Evolutionary conservation across 768 basidiomycete species (phyloP).

Genomic region (Hydnomerulius pinastri): DNA sequence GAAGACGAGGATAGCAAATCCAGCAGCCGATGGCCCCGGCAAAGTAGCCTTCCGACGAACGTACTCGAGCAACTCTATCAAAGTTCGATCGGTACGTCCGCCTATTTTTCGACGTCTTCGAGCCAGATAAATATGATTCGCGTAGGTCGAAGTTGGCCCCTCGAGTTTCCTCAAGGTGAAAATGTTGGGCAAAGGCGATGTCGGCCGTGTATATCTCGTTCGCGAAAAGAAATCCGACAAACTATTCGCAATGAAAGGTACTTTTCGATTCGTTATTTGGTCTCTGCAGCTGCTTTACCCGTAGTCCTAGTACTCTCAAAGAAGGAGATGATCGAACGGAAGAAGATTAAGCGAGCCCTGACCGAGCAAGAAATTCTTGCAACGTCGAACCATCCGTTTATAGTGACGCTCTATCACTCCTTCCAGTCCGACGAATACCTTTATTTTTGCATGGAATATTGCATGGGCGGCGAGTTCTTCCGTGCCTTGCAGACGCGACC

Average conservation of each 20-base stretch:
- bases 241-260: constrained; percentile 99
- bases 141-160: constrained; percentile 90
- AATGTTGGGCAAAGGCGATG: constrained; percentile 98
- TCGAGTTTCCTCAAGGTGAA: constrained; percentile 96
- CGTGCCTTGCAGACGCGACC: constrained; percentile 94
- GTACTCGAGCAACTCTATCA: constrained; percentile 97
- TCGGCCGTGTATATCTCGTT: constrained; percentile 97
- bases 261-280: constrained; percentile 24
- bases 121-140: constrained; percentile 3
- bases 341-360: constrained; percentile 98
- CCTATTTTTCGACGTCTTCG: background rate
- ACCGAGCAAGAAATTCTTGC: constrained; percentile 99
- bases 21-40: constrained; percentile 49
- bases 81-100: constrained; percentile 75
- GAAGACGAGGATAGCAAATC: constrained; percentile 49
- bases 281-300: constrained; percentile 10
- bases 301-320: constrained; percentile 84
- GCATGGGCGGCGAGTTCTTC: constrained; percentile 99
- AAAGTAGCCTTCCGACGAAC: constrained; percentile 86
- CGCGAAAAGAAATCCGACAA: constrained; percentile 97
- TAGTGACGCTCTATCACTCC: constrained; percentile 98
- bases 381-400: constrained; percentile 98
- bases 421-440: constrained; percentile 98
- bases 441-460: constrained; percentile 99
- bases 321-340: constrained; percentile 99